Base-by-base conservation (phyloP, 1,284 basidiomycete genomes). In the Boletus holoroseus region DNA sequence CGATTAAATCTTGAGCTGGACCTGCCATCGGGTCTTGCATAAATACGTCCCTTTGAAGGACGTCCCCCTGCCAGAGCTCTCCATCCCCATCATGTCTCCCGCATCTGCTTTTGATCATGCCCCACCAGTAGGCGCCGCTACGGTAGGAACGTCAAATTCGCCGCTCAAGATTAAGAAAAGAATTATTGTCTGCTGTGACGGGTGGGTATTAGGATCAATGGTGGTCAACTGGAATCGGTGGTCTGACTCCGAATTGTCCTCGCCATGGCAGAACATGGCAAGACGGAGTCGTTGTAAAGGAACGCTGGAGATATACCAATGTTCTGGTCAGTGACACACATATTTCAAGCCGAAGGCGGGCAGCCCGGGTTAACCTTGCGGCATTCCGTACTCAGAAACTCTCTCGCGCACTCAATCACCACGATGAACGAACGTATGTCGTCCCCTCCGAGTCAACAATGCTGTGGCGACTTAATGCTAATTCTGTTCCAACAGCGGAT, bases 101-200 rank as follows among this genome's bases (percentile, higher is more conserved):
- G 20, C 28, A n/a, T 41, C 53, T 35, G 3, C 45, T 13, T 32
- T 44, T 28, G 36, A 53, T 37, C 36, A 30, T 26, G 1, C 44
- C 39, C 53, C 36, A 24, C 27, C 34, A 8, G 27, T 44, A 5
- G 47, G 11, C 20, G 32, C 49, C 22, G 15, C 38, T 6, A 42
- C 35, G 3, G 50, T 22, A 6, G 44, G 39, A 40, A 6, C 30
- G 3, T 44, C 36, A 11, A 38, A 38, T 16, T n/a, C 22, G 1
- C 39, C 18, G 13, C 20, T 51, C 32, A 66, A 61, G 44, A 59
- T 69, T 7, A 74, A 69, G 56, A 85, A 85, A 61, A 71, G 82
- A 49, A 78, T 85, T 34, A 71, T 86, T 39, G 73, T 87, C 24
- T 85, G 83, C 55, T 87, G 85, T 57, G 84, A 87, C 61, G 84